Base-by-base conservation (phyloP, 1,139 yeast species). In the Taiozyma sp. region DNA sequence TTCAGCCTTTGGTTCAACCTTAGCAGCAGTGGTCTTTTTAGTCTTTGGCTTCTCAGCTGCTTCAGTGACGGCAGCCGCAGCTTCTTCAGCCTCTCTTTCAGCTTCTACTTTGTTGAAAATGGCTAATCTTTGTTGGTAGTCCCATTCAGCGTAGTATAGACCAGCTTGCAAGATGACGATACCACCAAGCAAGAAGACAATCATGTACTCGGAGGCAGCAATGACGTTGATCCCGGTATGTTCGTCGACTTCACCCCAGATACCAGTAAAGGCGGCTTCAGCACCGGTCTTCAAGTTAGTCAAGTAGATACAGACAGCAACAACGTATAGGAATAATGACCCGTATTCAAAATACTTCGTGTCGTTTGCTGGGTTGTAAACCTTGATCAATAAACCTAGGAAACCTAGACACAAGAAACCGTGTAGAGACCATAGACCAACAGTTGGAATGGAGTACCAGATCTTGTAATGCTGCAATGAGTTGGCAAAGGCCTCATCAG, bases 201-300 rank as follows among this genome's bases (percentile, higher is more conserved):
- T 76, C 76, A 93, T 86, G 46, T 87, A 80, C 69, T 86, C 85
- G 44, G 96, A 84, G 7, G 98, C 97, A 44, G 96, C 97, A 67
- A 93, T 81, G 44, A 93, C 97, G 60, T 89, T 89, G 62, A 93
- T 72, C 27, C 98, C 98, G 30, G 96, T 90, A 56, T 76, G 75
- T 67, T 79, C 82, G 63, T 88, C 90, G 49, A 93, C 96, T 51
- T 93, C 98, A 57, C 97, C 98, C 97, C 98, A 93, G 54, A 81
- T 75, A 45, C 92, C 91, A 53, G 78, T 70, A 32, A 80, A 63
- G 54, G 90, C 81, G 49, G 95, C 81, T 61, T 79, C 79, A 48
- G 85, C 75, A 48, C 99, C 99, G 49, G 88, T 81, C 68, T 92
- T 80, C 60, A 93, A 75, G 70, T 93, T 93, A 61, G 96, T 87